Conservation (phyloP, 192 early-diverging fungal genomes). For the Lunasporangiospora selenospora region DNA sequence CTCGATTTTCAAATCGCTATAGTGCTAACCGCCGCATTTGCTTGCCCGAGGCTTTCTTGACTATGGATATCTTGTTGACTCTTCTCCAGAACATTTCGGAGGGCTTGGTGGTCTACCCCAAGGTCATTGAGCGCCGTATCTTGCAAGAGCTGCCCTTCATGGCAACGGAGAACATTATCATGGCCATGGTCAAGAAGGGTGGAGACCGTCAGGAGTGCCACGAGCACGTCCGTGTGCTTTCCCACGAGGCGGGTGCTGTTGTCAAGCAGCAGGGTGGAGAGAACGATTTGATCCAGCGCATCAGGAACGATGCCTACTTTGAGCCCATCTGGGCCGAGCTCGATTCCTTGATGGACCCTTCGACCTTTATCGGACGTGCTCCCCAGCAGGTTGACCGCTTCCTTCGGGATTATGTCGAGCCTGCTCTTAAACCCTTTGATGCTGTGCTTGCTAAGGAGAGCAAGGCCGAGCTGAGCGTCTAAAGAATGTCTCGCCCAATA, state of each 20-base stretch:
- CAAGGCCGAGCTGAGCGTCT: slow-evolving; percentile 80
- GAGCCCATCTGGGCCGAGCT: slow-evolving; percentile 81
- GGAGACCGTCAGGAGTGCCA: slow-evolving; percentile 97
- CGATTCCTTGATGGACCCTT: slow-evolving; percentile 82
- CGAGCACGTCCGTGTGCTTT: slow-evolving; percentile 95
- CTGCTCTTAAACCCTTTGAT: slow-evolving; percentile 81
- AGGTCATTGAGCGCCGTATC: slow-evolving; percentile 92
- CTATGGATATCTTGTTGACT: slow-evolving; percentile 95
- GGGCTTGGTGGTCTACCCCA: slow-evolving; percentile 97
- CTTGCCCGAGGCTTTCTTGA: slow-evolving; percentile 96
- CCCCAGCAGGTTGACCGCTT: slow-evolving; percentile 93
- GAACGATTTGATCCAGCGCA: slow-evolving; percentile 95
- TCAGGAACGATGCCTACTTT: slow-evolving; percentile 86
- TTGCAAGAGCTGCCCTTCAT: slow-evolving; percentile 97
- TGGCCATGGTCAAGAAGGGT: slow-evolving; percentile 97
- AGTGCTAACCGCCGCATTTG: slow-evolving; percentile 95
- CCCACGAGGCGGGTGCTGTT: slow-evolving; percentile 87
- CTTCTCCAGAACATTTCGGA: slow-evolving; percentile 96
- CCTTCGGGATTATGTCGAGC: slow-evolving; percentile 79
- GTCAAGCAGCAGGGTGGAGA: slow-evolving; percentile 94
- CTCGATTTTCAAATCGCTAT: slow-evolving; percentile 2
- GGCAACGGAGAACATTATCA: slow-evolving; percentile 99
- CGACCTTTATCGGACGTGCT: slow-evolving; percentile 93
- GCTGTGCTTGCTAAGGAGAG: slow-evolving; percentile 64
- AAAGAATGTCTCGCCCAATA: too few relatives aligned